phyloP scores from a whole-genome alignment of 2,329 filamentous ascomycete genomes.

The Diaporthe batatas region DNA sequence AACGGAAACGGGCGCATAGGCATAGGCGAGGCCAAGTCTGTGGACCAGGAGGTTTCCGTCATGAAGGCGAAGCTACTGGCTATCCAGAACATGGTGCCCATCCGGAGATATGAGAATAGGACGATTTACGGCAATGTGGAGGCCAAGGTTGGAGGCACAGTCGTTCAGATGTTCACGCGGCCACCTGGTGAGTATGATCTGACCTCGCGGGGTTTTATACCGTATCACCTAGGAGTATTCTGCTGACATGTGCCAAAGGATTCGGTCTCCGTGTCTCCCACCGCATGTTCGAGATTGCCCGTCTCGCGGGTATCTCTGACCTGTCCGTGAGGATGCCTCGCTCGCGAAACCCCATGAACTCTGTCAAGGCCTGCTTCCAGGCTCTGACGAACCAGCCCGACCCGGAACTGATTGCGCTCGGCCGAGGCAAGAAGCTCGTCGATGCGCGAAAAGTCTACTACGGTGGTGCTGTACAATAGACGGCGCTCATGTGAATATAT shows the following conservation, averaged over 20 bases:
- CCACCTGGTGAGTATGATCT: slow-evolving; percentile 81
- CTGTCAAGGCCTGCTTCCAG: slow-evolving; percentile 89
- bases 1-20: slow-evolving; percentile 89
- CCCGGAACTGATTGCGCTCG: slow-evolving; percentile 90
- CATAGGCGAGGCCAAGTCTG: slow-evolving; percentile 89
- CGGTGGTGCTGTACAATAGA: slow-evolving; percentile 77
- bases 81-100: slow-evolving; percentile 92
- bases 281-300: slow-evolving; percentile 94
- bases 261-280: slow-evolving; percentile 94
- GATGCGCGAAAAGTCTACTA: slow-evolving; percentile 98
- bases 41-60: slow-evolving; percentile 76
- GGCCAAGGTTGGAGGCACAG: slow-evolving; percentile 88
- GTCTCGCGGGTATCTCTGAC: slow-evolving; percentile 87
- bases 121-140: slow-evolving; percentile 90
- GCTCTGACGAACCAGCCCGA: slow-evolving; percentile 86
- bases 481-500: slow-evolving; percentile 43
- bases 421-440: slow-evolving; percentile 93
- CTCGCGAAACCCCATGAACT: slow-evolving; percentile 96
- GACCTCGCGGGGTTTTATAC: not conserved
- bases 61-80: slow-evolving; percentile 84
- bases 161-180: slow-evolving; percentile 83
- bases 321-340: slow-evolving; percentile 86
- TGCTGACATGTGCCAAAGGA: slow-evolving; percentile 64
- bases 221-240: not conserved
- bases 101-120: slow-evolving; percentile 89